Conservation (phyloP, 2,329 filamentous ascomycete genomes). For the Penicillium aurantiogriseum region DNA sequence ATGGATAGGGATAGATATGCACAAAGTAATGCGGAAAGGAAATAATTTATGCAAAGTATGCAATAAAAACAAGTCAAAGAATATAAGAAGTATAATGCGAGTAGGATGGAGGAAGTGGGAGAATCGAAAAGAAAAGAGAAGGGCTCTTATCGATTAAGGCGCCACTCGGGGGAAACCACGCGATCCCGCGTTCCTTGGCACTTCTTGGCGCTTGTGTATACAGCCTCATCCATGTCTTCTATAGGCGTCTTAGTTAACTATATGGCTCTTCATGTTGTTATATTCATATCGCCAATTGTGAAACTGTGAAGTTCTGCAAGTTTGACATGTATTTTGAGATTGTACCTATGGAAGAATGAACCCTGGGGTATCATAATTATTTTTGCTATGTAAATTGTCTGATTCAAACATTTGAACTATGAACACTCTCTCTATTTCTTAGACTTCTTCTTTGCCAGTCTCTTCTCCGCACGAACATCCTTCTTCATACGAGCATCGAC, state of each 20-base stretch:
- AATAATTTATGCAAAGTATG: conserved; percentile 13
- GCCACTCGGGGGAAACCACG: conserved; percentile 25
- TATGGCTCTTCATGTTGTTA: too few species aligned
- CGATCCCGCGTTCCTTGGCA: conserved; percentile 8
- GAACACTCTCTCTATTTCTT: conserved; percentile 24
- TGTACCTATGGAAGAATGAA: conserved; percentile 10
- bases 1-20: conserved; percentile 17
- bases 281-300: too few species aligned
- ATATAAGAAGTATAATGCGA: conserved; percentile 1
- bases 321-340: background rate
- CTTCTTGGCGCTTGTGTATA: background rate
- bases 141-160: conserved; percentile 15
- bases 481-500: conserved; percentile 95
- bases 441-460: conserved; percentile 71
- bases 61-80: background rate
- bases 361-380: conserved; percentile 21
- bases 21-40: conserved; percentile 14
- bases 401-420: conserved; percentile 17
- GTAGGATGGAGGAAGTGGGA: background rate
- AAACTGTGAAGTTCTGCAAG: background rate
- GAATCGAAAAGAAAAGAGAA: conserved; percentile 9
- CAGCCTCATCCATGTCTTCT: conserved; percentile 1
- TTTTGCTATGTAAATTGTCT: conserved; percentile 14
- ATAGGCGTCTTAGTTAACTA: background rate
- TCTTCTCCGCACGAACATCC: conserved; percentile 85